Percentiles rank a stretch among this genome's conserved stretches.
These are phyloP conservation scores for Pichia thaimueangensis DNA, from an alignment of 805 yeast genomes.

Conservation along the genomic window DNA sequence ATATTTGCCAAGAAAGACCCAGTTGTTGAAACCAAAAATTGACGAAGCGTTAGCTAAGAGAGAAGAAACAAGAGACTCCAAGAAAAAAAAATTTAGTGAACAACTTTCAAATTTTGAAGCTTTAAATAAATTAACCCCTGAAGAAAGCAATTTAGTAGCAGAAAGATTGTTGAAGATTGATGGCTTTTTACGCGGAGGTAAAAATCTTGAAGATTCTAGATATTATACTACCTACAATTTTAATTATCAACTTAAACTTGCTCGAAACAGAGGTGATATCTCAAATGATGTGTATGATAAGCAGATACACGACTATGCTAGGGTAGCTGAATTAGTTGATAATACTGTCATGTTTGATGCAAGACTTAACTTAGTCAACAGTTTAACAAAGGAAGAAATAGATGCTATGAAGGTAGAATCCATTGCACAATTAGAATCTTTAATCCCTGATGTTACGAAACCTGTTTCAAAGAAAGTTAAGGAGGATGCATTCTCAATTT, in stretches of 20 bases:
- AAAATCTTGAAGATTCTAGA: conserved; percentile 47
- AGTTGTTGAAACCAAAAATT: conserved; percentile 48
- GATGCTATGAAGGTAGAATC: conserved; percentile 18
- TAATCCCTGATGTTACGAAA: conserved; percentile 17
- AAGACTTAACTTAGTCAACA: conserved; percentile 33
- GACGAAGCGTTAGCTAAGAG: conserved; percentile 36
- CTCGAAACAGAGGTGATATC: conserved; percentile 34
- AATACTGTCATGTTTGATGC: conserved; percentile 43
- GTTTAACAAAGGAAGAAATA: conserved; percentile 32
- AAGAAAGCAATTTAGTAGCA: conserved; percentile 34
- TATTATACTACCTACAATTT: conserved; percentile 49
- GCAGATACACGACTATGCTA: conserved; percentile 28
- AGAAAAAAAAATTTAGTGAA: conserved; percentile 26
- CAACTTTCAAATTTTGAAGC: conserved; percentile 25
- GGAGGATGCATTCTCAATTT: conserved; percentile 36
- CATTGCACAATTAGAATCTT: conserved; percentile 15
- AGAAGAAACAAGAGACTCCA: conserved; percentile 31
- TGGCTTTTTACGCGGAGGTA: conserved; percentile 55
- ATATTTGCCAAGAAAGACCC: conserved; percentile 63
- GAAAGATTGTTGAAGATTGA: conserved; percentile 49
- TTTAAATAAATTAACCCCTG: conserved; percentile 22
- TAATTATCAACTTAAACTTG: conserved; percentile 38
- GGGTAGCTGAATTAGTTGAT: conserved; percentile 37
- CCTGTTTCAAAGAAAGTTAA: conserved; percentile 34
- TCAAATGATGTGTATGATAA: conserved; percentile 22